Conservation (phyloP, 148 eudicot genomes). For the Salicornia ramosissima region DNA sequence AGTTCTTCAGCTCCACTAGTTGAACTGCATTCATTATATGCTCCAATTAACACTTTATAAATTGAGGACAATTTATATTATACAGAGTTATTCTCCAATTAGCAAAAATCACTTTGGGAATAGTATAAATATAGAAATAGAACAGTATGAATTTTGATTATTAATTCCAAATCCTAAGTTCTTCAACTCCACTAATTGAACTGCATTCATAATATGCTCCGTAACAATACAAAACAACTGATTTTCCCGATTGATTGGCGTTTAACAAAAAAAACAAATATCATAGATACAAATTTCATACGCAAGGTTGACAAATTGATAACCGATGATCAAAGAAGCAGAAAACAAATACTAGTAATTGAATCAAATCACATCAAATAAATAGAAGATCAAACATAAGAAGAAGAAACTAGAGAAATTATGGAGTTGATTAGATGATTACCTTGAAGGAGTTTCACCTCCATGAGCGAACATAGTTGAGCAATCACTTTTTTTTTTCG, state of each 20-base stretch:
- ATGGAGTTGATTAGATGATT: conserved; percentile 5
- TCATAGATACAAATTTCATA: not conserved
- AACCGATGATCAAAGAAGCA: not conserved
- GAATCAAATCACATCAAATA: not conserved
- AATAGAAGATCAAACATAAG: not conserved
- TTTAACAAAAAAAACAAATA: not conserved
- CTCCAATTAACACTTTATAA: no score
- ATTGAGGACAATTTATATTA: no score
- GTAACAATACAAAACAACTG: not conserved
- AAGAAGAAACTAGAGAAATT: not conserved
- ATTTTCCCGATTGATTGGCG: no score
- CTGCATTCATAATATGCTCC: not conserved
- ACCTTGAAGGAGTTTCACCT: conserved; percentile 61
- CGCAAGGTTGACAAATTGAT: conserved; percentile 4
- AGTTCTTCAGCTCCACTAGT: not conserved
- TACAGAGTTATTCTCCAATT: no score
- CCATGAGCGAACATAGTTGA: conserved; percentile 37
- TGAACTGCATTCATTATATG: not conserved
- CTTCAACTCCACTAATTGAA: not conserved
- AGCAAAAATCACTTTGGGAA: not conserved
- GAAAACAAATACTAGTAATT: not conserved
- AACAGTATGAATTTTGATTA: not conserved
- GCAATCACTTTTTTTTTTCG: not conserved
- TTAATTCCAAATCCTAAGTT: not conserved
- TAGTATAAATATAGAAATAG: not conserved